phyloP scores from a whole-genome alignment of 2,329 filamentous ascomycete species.

The Pseudogymnoascus sp. region DNA sequence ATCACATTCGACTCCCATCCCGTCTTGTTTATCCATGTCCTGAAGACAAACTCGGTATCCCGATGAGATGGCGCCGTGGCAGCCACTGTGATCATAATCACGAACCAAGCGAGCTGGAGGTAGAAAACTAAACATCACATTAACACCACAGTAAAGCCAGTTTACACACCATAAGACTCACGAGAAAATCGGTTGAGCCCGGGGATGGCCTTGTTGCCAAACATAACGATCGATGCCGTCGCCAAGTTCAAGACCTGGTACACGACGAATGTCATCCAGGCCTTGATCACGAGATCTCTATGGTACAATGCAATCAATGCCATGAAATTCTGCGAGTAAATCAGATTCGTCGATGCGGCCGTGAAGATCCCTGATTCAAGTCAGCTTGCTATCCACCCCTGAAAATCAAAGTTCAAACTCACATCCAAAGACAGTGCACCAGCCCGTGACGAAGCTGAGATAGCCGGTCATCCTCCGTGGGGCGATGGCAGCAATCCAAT shows the following conservation, averaged over 20 bases:
- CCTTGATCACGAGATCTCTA: conserved; percentile 31
- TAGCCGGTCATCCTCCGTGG: conserved; percentile 32
- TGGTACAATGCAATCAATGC: conserved; percentile 35
- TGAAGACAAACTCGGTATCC: conserved; percentile 40
- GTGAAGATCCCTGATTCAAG: conserved; percentile 33
- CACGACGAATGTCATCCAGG: conserved; percentile 41
- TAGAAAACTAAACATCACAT: conserved; percentile 30
- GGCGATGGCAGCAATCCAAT: conserved; percentile 41
- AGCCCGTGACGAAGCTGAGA: conserved; percentile 37
- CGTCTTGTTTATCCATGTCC: conserved; percentile 43
- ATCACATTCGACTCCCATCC: conserved; percentile 40
- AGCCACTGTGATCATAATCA: conserved; percentile 39
- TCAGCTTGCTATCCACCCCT: neutral
- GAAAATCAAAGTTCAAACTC: conserved; percentile 25
- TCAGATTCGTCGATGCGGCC: conserved; percentile 20
- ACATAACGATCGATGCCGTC: conserved; percentile 37
- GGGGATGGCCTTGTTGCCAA: conserved; percentile 38
- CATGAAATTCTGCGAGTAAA: conserved; percentile 35
- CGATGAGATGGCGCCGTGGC: conserved; percentile 38
- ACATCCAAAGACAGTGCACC: conserved; percentile 31
- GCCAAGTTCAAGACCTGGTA: conserved; percentile 36
- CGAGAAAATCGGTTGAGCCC: conserved; percentile 36
- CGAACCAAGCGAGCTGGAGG: conserved; percentile 38
- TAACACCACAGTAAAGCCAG: neutral
- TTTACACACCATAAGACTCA: conserved; percentile 13